These are phyloP conservation scores for Amanita rubescens DNA, from an alignment of 768 basidiomycete species.

Conservation along the genomic window DNA sequence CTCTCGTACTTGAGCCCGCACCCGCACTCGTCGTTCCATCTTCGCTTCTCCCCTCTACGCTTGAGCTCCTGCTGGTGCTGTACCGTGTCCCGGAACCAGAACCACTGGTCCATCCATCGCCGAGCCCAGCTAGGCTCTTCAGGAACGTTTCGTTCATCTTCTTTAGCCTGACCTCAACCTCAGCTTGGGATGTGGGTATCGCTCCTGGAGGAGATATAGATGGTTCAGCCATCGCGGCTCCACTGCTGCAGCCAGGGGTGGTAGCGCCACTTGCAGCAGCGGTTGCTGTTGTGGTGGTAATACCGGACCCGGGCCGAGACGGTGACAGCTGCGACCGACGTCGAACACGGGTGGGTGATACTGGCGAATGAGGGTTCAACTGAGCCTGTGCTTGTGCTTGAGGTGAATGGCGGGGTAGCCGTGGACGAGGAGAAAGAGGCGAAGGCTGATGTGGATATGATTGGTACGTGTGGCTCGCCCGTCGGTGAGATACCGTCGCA, in stretches of 20 bases:
- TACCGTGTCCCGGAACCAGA: slow-evolving; percentile 5
- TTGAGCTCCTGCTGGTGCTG: slow-evolving; percentile 11
- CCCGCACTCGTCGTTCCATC: slow-evolving; percentile 3
- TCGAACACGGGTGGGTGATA: background rate
- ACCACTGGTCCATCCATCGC: slow-evolving; percentile 10
- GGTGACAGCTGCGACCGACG: background rate
- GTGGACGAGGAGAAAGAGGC: background rate
- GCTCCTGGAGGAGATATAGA: slow-evolving; percentile 25
- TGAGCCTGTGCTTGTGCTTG: background rate
- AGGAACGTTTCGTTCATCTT: slow-evolving; percentile 66
- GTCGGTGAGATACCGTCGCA: background rate
- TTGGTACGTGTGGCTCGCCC: background rate
- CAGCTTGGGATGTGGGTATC: slow-evolving; percentile 58
- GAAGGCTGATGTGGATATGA: background rate
- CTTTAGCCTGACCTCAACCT: slow-evolving; percentile 55
- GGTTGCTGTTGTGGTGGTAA: background rate
- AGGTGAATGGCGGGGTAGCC: background rate
- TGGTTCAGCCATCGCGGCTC: background rate
- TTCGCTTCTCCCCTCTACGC: slow-evolving; percentile 15
- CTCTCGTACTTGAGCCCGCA: slow-evolving; percentile 13
- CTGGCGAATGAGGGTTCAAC: background rate
- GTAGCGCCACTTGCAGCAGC: background rate
- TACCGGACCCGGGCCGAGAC: background rate
- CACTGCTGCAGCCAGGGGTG: no score
- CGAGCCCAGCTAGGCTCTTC: slow-evolving; percentile 55